Conservation (phyloP, 106 monocot species). For the Acorus calamus region DNA sequence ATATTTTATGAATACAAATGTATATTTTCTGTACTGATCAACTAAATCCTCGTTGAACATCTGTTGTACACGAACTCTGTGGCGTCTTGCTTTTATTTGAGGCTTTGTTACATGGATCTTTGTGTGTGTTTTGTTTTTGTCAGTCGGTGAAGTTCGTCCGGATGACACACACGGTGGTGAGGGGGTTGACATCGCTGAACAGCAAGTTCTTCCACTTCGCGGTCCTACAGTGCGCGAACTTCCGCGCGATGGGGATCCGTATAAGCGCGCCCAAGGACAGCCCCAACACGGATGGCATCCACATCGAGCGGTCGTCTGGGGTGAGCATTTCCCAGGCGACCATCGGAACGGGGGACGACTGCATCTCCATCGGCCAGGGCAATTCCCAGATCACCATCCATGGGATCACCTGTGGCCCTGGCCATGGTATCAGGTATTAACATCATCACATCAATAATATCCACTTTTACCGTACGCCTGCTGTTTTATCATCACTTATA, state of each 20-base stretch:
- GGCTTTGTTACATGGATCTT: neutral
- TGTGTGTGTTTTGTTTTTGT: neutral
- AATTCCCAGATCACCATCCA: constrained; percentile 15
- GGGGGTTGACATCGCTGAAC: constrained; percentile 39
- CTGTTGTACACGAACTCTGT: too few species aligned
- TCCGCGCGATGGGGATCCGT: constrained; percentile 15
- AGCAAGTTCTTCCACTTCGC: constrained; percentile 63
- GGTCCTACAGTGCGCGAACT: constrained; percentile 16
- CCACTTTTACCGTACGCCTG: too few species aligned
- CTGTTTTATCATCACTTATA: too few species aligned
- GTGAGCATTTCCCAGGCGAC: constrained; percentile 20
- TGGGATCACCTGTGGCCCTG: constrained; percentile 48
- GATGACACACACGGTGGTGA: constrained; percentile 17
- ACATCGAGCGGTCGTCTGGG: constrained; percentile 32
- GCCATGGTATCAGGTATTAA: constrained; percentile 57
- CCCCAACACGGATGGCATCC: constrained; percentile 79
- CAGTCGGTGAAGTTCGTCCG: constrained; percentile 41
- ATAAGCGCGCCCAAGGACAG: constrained; percentile 49
- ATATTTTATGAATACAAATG: too few species aligned
- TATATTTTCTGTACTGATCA: too few species aligned
- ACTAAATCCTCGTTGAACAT: too few species aligned
- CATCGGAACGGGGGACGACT: constrained; percentile 71
- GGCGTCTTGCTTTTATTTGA: too few species aligned
- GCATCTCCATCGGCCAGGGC: constrained; percentile 59
- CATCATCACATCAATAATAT: too few species aligned